A percentile compares a stretch with the other conserved stretches of the same genome.
These are phyloP conservation scores for Magnolia officinalis DNA, from an alignment of 164 flowering plant species.

Conservation along the genomic window DNA sequence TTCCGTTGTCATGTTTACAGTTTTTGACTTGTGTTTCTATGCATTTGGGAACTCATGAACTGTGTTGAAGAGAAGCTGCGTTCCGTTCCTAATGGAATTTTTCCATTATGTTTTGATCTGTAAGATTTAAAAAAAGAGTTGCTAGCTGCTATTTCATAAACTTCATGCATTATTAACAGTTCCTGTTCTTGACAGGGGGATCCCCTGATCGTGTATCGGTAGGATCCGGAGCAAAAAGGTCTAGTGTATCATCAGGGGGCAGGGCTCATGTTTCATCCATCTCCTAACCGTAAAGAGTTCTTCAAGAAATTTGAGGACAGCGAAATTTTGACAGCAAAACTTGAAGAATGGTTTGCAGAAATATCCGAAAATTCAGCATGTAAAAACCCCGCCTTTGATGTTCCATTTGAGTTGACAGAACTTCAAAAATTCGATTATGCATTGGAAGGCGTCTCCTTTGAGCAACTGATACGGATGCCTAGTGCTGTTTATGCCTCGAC, in stretches of 20 bases:
- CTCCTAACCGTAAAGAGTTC: conserved; percentile 58
- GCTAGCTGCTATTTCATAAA: neutral
- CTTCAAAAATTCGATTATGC: conserved; percentile 94
- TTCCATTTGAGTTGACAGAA: conserved; percentile 80
- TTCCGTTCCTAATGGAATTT: neutral
- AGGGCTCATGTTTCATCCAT: conserved; percentile 23
- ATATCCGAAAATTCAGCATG: conserved; percentile 30
- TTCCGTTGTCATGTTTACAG: neutral
- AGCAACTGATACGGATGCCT: conserved; percentile 91
- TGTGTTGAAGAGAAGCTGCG: neutral
- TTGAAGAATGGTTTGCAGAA: conserved; percentile 57
- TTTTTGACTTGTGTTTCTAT: neutral
- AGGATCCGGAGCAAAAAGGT: conserved; percentile 70
- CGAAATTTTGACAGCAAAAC: conserved; percentile 44
- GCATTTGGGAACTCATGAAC: neutral
- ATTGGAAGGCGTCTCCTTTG: conserved; percentile 76
- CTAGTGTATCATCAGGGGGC: conserved; percentile 61
- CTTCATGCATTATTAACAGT: neutral
- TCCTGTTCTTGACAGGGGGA: conserved; percentile 39
- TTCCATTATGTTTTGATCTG: neutral
- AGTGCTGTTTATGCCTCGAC: conserved; percentile 73
- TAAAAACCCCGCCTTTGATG: conserved; percentile 42
- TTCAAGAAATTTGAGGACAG: conserved; percentile 64
- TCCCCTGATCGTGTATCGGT: conserved; percentile 70
- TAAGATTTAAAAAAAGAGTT: neutral